Evolutionary conservation across 169 alveolate genomes (phyloP).

Genomic region (Toxoplasma gondii): DNA sequence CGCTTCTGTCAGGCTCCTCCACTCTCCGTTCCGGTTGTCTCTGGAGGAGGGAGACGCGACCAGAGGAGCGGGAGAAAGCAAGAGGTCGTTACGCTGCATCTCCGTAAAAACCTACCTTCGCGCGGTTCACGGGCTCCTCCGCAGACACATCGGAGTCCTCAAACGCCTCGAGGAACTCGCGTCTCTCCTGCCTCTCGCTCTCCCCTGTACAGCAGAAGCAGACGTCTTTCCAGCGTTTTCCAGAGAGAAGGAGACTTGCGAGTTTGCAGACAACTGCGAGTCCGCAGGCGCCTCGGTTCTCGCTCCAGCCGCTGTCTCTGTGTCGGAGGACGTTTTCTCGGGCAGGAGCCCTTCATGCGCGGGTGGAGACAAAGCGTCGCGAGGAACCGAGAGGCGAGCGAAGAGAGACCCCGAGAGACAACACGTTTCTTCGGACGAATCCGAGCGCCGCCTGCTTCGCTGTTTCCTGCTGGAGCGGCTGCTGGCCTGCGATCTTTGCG

Average conservation of each 20-base stretch:
- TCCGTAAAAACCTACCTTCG: neutral
- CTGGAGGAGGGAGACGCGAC: neutral
- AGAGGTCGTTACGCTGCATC: neutral
- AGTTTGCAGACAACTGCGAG: too few species aligned
- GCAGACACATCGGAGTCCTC: neutral
- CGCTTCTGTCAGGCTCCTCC: slow-evolving; percentile 5
- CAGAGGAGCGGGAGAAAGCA: neutral
- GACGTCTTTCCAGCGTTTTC: neutral
- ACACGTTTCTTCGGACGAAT: too few species aligned
- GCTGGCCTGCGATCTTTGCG: too few species aligned
- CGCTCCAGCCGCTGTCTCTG: too few species aligned
- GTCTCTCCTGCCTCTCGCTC: neutral
- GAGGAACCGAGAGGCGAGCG: too few species aligned
- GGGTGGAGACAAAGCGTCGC: too few species aligned
- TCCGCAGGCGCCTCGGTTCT: too few species aligned
- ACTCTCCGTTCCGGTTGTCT: neutral
- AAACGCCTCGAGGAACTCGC: neutral
- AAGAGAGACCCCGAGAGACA: too few species aligned
- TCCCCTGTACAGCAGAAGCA: neutral
- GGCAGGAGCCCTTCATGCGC: too few species aligned
- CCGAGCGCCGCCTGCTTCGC: neutral
- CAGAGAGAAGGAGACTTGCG: too few species aligned
- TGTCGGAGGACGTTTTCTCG: too few species aligned
- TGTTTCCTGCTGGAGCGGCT: neutral
- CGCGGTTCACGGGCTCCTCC: neutral